phyloP scores from a whole-genome alignment of 1,284 basidiomycete genomes.

The Rhodotorula sp. region DNA sequence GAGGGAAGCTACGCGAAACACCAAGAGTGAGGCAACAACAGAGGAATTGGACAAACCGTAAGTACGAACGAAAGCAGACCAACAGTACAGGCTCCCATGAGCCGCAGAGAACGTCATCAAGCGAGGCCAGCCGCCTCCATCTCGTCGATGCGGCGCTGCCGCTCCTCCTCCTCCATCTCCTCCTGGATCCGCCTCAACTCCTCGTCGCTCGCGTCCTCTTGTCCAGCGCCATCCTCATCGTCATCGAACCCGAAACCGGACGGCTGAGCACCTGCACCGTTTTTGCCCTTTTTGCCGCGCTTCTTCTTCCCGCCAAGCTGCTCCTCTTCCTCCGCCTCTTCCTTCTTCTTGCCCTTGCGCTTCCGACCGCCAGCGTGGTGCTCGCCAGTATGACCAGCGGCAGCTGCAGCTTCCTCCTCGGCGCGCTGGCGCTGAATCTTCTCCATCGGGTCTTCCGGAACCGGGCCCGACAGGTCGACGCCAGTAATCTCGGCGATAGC shows the following conservation, averaged over 20 bases:
- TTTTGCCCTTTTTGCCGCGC: slow-evolving; percentile 17
- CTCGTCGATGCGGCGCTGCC: slow-evolving; percentile 21
- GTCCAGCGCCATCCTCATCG: slow-evolving; percentile 13
- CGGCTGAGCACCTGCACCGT: slow-evolving; percentile 14
- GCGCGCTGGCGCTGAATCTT: slow-evolving; percentile 37
- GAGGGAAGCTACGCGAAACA: no score
- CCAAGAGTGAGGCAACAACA: no score
- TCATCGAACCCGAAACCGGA: slow-evolving; percentile 10
- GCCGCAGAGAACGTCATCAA: not conserved
- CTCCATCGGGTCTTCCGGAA: slow-evolving; percentile 42
- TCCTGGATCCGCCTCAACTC: slow-evolving; percentile 7
- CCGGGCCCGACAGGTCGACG: slow-evolving; percentile 35
- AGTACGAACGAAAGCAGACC: no score
- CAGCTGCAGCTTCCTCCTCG: slow-evolving; percentile 12
- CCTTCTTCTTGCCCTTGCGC: slow-evolving; percentile 8
- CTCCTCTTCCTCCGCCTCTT: slow-evolving; percentile 1
- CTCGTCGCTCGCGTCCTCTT: slow-evolving; percentile 24
- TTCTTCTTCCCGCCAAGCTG: slow-evolving; percentile 8
- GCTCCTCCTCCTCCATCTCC: slow-evolving; percentile 30
- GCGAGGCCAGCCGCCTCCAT: slow-evolving; percentile 8
- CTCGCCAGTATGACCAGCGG: not conserved
- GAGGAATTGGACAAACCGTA: no score
- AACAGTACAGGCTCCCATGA: not conserved
- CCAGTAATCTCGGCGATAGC: slow-evolving; percentile 33
- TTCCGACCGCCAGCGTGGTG: slow-evolving; percentile 10